Evolutionary conservation across 371 early-diverging fungal species (phyloP).

Genomic region (Paraphysoderma sedebokerense): DNA sequence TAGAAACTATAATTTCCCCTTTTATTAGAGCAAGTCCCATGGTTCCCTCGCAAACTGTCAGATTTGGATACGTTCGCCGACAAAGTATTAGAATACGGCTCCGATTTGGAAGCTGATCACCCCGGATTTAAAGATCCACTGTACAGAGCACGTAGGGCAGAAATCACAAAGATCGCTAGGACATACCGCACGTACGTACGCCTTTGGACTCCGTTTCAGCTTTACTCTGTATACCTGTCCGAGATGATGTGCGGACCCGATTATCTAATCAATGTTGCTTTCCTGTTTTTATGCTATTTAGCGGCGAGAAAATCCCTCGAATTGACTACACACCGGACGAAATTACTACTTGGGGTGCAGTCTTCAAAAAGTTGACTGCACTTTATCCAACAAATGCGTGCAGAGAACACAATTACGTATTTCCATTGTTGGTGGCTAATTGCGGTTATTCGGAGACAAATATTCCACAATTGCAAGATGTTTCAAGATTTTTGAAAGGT

Average conservation of each 20-base stretch:
- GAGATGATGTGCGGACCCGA: neutral
- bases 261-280: too few species aligned
- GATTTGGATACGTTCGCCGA: slow-evolving; percentile 89
- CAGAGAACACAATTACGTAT: slow-evolving; percentile 76
- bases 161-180: slow-evolving; percentile 75
- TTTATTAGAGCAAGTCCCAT: slow-evolving; percentile 31
- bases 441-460: slow-evolving; percentile 71
- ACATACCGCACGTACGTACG: slow-evolving; percentile 42
- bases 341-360: slow-evolving; percentile 48
- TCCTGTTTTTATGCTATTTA: too few species aligned
- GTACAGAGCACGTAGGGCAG: slow-evolving; percentile 70
- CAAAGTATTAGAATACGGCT: slow-evolving; percentile 82
- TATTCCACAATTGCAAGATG: slow-evolving; percentile 80
- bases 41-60: slow-evolving; percentile 87
- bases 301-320: slow-evolving; percentile 63
- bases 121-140: slow-evolving; percentile 79
- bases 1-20: slow-evolving; percentile 1
- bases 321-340: slow-evolving; percentile 71
- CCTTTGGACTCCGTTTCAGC: too few species aligned
- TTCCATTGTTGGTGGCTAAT: slow-evolving; percentile 78
- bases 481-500: slow-evolving; percentile 79
- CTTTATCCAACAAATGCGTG: slow-evolving; percentile 80
- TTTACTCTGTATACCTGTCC: neutral
- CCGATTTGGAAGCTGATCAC: slow-evolving; percentile 60
- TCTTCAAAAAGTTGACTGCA: slow-evolving; percentile 46